Evolutionary conservation across 2,329 filamentous ascomycete species (phyloP), one percentile per base, ranked within the genome.

Genomic region (Aotearoamyces nothofagi): DNA sequence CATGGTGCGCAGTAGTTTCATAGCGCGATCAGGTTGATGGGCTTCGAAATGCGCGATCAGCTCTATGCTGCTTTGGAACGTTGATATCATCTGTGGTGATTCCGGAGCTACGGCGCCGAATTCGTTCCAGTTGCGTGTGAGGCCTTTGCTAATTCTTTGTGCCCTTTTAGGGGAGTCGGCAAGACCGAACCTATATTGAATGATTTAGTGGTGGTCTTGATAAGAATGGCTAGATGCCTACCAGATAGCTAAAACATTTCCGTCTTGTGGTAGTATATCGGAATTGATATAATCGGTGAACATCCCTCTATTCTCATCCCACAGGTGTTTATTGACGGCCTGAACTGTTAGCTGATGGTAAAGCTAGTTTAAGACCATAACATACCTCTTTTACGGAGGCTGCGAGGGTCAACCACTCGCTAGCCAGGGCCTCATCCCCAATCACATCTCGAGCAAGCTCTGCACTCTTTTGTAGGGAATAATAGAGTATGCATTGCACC

Each of bases 1-100:
- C 28, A 30, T 30, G n/a, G 22, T 30, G 2, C 30, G 26, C n/a
- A 32, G 17, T 4, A 32, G 30, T 17, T 32, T 19, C 5, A 32
- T 16, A 7, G 25, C 30, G 17, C 15, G 15, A 5, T 20, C n/a
- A 15, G 20, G 15, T 8, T 30, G 22, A 15, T 24, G 17, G 10
- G 24, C 24, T 19, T 17, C 13, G n/a, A 20, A 15, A 22, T 32
- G 25, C n/a, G 30, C 30, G 19, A 28, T 25, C n/a, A 32, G 30
- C 22, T 32, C 30, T n/a, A 32, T 15, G 5, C 25, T 20, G n/a
- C 17, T 15, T 5, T 12, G 17, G 14, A 32, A 32, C 14, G 24
- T 16, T 5, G 26, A 32, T 12, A 32, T 32, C 15, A 24, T 22
- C 9, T 29, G 20, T n/a, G n/a, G n/a, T n/a, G n/a, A n/a, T n/a